phyloP scores from a whole-genome alignment of 139 green algal genomes.

The Astrephomene gubernaculifera region DNA sequence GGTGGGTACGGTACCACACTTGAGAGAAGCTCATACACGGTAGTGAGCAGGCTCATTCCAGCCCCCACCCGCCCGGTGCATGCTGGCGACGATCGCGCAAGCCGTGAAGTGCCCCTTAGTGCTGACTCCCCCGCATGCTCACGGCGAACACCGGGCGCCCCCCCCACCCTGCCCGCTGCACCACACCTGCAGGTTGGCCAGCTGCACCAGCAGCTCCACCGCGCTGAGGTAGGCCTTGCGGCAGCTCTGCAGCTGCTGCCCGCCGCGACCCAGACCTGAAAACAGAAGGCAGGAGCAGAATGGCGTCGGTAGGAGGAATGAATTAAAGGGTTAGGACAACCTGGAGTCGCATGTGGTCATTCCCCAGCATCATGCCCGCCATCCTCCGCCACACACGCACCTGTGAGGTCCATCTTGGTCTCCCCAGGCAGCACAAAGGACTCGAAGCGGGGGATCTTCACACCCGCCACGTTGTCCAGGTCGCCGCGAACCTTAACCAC shows the following conservation, averaged over 20 bases:
- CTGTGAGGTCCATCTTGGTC: constrained; percentile 88
- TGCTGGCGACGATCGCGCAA: no score
- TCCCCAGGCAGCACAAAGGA: constrained; percentile 70
- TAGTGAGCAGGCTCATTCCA: no score
- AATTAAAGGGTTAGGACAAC: no score
- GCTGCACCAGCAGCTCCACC: constrained; percentile 93
- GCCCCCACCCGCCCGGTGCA: no score
- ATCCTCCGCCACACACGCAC: constrained; percentile 28
- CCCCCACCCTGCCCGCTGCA: not conserved
- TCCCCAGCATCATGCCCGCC: not conserved
- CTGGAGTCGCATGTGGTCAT: not conserved
- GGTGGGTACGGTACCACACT: no score
- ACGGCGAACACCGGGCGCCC: no score
- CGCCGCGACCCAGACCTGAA: constrained; percentile 90
- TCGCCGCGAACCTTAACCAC: constrained; percentile 55
- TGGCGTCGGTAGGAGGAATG: no score
- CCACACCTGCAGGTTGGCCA: constrained; percentile 89
- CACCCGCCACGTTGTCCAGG: constrained; percentile 97
- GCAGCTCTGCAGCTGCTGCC: constrained; percentile 93
- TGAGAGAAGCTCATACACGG: no score
- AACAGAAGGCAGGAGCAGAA: no score
- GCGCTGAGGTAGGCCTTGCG: constrained; percentile 84
- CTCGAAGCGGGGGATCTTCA: constrained; percentile 96
- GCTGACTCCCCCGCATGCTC: no score
- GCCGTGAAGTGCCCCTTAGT: no score